A percentile compares a stretch with the other conserved stretches of the same genome.
Conservation (phyloP, 768 basidiomycete genomes). For the Dendrothele bispora region DNA sequence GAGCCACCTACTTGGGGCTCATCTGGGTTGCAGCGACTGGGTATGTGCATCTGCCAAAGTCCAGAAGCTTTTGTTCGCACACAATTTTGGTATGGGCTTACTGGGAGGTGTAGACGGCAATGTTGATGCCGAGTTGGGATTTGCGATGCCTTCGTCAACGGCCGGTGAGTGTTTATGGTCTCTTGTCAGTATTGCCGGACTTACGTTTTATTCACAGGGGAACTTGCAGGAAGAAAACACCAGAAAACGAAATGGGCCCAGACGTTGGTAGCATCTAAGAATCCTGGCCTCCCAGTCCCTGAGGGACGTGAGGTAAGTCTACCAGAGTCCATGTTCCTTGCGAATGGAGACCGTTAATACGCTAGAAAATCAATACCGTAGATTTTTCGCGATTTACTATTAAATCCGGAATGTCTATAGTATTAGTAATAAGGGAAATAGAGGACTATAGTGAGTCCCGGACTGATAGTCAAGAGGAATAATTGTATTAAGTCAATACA, state of each 20-base stretch:
- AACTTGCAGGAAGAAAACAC: too few relatives aligned
- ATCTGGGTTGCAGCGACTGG: neutral
- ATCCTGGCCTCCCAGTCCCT: neutral
- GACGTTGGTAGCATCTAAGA: neutral
- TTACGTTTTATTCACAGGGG: too few relatives aligned
- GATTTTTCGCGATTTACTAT: too few relatives aligned
- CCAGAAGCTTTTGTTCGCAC: neutral
- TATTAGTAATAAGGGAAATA: too few relatives aligned
- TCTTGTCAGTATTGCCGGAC: neutral
- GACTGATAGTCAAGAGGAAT: too few relatives aligned
- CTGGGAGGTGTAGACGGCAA: neutral
- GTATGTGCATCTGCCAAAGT: neutral
- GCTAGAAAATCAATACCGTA: too few relatives aligned
- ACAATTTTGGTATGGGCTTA: neutral
- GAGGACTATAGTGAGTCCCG: too few relatives aligned
- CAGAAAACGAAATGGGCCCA: neutral
- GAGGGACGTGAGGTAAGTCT: neutral
- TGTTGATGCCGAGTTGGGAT: neutral
- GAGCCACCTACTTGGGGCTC: neutral
- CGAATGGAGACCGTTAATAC: too few relatives aligned
- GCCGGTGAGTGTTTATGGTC: neutral
- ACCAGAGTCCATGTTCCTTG: neutral
- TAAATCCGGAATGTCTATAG: too few relatives aligned
- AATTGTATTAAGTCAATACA: too few relatives aligned
- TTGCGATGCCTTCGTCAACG: neutral